Conservation (phyloP, 306 rosid species). For the Begonia loranthoides region DNA sequence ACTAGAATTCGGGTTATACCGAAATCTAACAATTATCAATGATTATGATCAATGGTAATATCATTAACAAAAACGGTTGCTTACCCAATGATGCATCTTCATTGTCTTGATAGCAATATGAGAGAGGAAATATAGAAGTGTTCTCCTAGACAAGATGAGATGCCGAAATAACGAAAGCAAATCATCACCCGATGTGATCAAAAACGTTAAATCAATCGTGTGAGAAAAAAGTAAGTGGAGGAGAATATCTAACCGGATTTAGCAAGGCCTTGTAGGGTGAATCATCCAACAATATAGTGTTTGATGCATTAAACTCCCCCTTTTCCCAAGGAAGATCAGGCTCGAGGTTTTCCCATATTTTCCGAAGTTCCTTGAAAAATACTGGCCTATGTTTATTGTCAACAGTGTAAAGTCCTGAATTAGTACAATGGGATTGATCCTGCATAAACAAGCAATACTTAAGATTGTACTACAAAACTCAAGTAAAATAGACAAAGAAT, state of each 20-base stretch:
- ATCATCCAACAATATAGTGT: slow-evolving; percentile 80
- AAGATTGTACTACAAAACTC: too few species aligned
- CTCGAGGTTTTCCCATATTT: slow-evolving; percentile 58
- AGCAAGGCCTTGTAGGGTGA: slow-evolving; percentile 77
- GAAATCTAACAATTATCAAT: too few species aligned
- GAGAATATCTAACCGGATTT: slow-evolving; percentile 62
- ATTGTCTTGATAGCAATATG: slow-evolving; percentile 30
- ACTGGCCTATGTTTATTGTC: slow-evolving; percentile 51
- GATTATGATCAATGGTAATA: too few species aligned
- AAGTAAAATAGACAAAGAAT: too few species aligned
- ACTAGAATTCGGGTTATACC: too few species aligned
- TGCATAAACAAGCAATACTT: slow-evolving; percentile 9
- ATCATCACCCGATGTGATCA: slow-evolving; percentile 3
- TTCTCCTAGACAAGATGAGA: slow-evolving; percentile 32
- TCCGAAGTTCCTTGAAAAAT: slow-evolving; percentile 61
- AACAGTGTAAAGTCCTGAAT: slow-evolving; percentile 32
- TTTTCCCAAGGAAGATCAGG: slow-evolving; percentile 60
- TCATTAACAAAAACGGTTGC: background rate
- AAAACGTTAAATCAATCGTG: slow-evolving; percentile 3
- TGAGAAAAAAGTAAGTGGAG: slow-evolving; percentile 3
- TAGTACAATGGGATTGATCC: slow-evolving; percentile 65
- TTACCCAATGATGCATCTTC: slow-evolving; percentile 62
- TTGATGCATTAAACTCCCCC: slow-evolving; percentile 66
- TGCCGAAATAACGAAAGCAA: slow-evolving; percentile 1
- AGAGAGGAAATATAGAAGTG: slow-evolving; percentile 60